phyloP scores from a whole-genome alignment of 768 basidiomycete genomes.

The Mycena haematopus region DNA sequence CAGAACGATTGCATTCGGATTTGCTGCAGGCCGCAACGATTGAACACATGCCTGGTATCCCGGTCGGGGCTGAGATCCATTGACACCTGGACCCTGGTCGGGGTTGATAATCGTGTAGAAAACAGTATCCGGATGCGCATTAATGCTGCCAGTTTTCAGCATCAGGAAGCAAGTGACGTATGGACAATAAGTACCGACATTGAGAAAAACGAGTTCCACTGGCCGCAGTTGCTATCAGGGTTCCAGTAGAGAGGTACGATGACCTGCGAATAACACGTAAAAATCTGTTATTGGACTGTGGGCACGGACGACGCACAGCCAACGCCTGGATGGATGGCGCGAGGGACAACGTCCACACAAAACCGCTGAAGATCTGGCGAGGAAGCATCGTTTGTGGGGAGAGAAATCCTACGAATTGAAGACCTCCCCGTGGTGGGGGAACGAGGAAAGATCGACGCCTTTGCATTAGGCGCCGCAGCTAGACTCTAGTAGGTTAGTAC shows the following conservation, averaged over 20 bases:
- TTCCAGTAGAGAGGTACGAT: background rate
- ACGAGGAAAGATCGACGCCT: no score
- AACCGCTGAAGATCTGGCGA: background rate
- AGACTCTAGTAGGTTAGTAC: no score
- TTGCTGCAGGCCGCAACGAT: slow-evolving; percentile 15
- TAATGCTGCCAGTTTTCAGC: slow-evolving; percentile 23
- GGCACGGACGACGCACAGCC: background rate
- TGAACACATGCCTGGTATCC: slow-evolving; percentile 36
- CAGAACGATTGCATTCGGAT: slow-evolving; percentile 31
- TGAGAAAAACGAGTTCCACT: background rate
- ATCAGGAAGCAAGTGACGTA: background rate
- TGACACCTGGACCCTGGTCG: slow-evolving; percentile 4
- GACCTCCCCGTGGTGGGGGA: no score
- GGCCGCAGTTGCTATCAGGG: background rate
- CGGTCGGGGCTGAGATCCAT: background rate
- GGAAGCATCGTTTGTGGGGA: background rate
- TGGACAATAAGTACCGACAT: background rate
- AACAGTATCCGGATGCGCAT: slow-evolving; percentile 29
- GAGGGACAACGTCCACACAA: background rate
- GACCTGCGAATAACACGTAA: background rate
- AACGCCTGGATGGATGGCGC: background rate
- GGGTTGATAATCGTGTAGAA: slow-evolving; percentile 39
- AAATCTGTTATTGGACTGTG: background rate
- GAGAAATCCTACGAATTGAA: no score
- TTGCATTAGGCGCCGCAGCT: no score